phyloP scores from a whole-genome alignment of 108 stramenopile species.

The Nitzschia sp. region DNA sequence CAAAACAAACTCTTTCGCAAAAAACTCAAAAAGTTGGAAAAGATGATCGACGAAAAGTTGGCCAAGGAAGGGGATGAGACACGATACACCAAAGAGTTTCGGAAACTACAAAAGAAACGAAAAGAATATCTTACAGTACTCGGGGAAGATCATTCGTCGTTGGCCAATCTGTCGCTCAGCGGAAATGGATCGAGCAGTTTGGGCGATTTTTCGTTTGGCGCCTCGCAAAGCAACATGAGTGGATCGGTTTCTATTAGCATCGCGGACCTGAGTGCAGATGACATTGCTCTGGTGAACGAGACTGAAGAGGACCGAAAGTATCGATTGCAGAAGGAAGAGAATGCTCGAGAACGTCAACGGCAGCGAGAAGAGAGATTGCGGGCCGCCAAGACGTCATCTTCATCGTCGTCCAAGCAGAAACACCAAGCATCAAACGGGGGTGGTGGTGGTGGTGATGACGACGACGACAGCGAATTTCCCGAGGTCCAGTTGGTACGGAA shows the following conservation, averaged over 20 bases:
- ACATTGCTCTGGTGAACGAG: neutral
- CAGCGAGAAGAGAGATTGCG: neutral
- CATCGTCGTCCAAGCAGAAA: too few relatives aligned
- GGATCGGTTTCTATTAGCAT: neutral
- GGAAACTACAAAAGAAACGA: slow-evolving; percentile 30
- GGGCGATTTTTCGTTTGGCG: neutral
- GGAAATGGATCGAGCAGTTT: neutral
- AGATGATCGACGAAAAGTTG: slow-evolving; percentile 17
- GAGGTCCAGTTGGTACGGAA: slow-evolving; percentile 13
- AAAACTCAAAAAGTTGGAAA: slow-evolving; percentile 27
- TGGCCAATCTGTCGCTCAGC: neutral
- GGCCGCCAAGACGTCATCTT: neutral
- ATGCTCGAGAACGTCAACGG: neutral
- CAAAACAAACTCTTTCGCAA: slow-evolving; percentile 9
- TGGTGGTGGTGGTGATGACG: neutral
- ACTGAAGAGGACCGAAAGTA: neutral
- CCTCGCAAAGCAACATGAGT: neutral
- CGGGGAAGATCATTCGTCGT: slow-evolving; percentile 2
- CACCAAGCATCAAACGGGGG: neutral
- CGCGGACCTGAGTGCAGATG: neutral
- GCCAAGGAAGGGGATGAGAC: slow-evolving; percentile 1
- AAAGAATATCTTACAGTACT: slow-evolving; percentile 17
- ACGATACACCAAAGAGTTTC: slow-evolving; percentile 21
- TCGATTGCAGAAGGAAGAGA: neutral
- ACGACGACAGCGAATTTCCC: neutral